These are phyloP conservation scores for Escallonia rubra DNA, from an alignment of 129 eudicot genomes.

Conservation along the genomic window DNA sequence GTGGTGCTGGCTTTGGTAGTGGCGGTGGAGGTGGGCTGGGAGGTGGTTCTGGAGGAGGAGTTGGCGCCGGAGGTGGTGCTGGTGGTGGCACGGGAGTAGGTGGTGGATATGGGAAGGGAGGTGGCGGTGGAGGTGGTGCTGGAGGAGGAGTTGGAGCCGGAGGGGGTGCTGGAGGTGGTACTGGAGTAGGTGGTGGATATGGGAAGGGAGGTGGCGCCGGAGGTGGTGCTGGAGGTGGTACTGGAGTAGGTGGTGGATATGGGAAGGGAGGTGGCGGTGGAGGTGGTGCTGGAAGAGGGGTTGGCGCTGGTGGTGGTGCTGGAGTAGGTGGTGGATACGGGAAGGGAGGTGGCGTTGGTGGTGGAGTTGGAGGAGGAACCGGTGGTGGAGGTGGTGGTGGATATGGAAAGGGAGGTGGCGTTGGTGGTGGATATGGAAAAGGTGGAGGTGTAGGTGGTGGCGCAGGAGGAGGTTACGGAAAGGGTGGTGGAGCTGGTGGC, in stretches of 20 bases:
- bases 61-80: not conserved
- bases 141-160: slow-evolving; percentile 19
- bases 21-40: not conserved
- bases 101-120: slow-evolving; percentile 13
- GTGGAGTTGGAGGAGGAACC: slow-evolving; percentile 10
- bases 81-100: slow-evolving; percentile 12
- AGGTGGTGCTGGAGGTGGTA: slow-evolving; percentile 5
- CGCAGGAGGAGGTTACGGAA: slow-evolving; percentile 9
- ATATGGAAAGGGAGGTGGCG: slow-evolving; percentile 17
- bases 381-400: slow-evolving; percentile 18
- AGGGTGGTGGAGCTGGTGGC: slow-evolving; percentile 10
- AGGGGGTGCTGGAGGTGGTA: slow-evolving; percentile 17
- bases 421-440: slow-evolving; percentile 3
- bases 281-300: slow-evolving; percentile 22
- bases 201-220: slow-evolving; percentile 21
- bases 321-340: slow-evolving; percentile 30
- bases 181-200: slow-evolving; percentile 24
- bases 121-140: slow-evolving; percentile 24
- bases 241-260: slow-evolving; percentile 6
- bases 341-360: slow-evolving; percentile 13
- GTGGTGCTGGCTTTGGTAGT: no score
- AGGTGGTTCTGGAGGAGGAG: not conserved
- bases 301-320: slow-evolving; percentile 24
- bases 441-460: slow-evolving; percentile 16
- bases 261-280: slow-evolving; percentile 19